Evolutionary conservation across 1,284 basidiomycete species (phyloP).

Genomic region (Sporisorium exsertum): DNA sequence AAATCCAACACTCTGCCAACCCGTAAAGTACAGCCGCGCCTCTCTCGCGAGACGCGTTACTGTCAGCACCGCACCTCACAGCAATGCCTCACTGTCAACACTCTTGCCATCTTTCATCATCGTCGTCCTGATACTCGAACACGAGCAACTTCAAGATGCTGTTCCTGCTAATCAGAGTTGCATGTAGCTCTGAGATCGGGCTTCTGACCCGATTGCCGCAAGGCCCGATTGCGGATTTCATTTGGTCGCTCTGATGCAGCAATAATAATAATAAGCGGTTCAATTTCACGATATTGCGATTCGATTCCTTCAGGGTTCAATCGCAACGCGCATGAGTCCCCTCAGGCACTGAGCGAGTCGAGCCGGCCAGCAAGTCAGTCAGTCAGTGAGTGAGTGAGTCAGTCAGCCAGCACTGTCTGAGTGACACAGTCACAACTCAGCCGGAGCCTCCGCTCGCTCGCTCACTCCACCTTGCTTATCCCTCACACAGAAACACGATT

Average conservation of each 20-base stretch:
- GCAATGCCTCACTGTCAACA: not conserved
- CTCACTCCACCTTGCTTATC: not conserved
- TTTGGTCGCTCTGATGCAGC: too few species aligned
- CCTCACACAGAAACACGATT: too few species aligned
- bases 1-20: not conserved
- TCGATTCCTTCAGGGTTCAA: not conserved
- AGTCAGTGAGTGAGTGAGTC: not conserved
- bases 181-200: not conserved
- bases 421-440: not conserved
- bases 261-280: not conserved
- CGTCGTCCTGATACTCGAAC: too few species aligned
- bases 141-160: not conserved
- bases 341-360: not conserved
- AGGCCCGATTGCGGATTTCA: too few species aligned
- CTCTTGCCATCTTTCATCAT: too few species aligned
- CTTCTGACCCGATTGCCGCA: not conserved
- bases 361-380: not conserved
- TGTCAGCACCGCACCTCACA: not conserved
- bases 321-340: not conserved
- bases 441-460: not conserved
- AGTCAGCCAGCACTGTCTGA: not conserved
- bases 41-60: not conserved
- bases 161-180: not conserved
- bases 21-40: conserved; percentile 27
- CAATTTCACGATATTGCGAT: not conserved